These are phyloP conservation scores for Schwanniomyces vanrijiae DNA, from an alignment of 805 yeast species.

Conservation along the genomic window DNA sequence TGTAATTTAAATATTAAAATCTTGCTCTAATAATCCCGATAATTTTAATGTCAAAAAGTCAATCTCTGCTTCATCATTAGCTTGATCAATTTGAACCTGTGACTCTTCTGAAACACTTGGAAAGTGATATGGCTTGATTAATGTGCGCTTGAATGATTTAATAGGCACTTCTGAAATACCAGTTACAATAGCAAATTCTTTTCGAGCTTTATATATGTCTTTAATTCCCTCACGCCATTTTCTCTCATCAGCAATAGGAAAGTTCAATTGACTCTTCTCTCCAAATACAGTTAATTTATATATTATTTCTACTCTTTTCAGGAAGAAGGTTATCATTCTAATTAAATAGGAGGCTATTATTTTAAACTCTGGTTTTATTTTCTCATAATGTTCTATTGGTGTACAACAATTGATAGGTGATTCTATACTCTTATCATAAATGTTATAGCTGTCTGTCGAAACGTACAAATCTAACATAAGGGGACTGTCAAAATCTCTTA, in stretches of 20 bases:
- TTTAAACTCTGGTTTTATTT: slow-evolving; percentile 16
- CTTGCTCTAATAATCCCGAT: slow-evolving; percentile 14
- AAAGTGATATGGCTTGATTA: slow-evolving; percentile 25
- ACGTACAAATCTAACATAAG: slow-evolving; percentile 37
- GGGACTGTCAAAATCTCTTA: slow-evolving; percentile 42
- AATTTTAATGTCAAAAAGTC: slow-evolving; percentile 11
- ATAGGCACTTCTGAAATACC: slow-evolving; percentile 27
- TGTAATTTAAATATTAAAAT: slow-evolving; percentile 3
- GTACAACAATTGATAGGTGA: slow-evolving; percentile 11
- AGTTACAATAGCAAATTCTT: slow-evolving; percentile 18
- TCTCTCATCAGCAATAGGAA: slow-evolving; percentile 23
- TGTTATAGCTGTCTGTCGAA: slow-evolving; percentile 20
- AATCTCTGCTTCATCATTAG: slow-evolving; percentile 7
- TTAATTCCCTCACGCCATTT: slow-evolving; percentile 28
- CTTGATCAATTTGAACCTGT: slow-evolving; percentile 2
- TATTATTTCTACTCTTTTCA: slow-evolving; percentile 24
- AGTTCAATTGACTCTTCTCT: slow-evolving; percentile 15
- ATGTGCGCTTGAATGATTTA: slow-evolving; percentile 17
- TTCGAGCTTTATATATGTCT: slow-evolving; percentile 22
- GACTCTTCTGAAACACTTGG: slow-evolving; percentile 9
- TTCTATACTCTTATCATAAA: slow-evolving; percentile 20
- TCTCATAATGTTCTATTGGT: slow-evolving; percentile 13
- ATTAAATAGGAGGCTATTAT: slow-evolving; percentile 27
- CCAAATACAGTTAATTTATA: slow-evolving; percentile 30
- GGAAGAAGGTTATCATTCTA: slow-evolving; percentile 30